Base-by-base conservation (phyloP, 352 stramenopile genomes). In the Pythium sp. region DNA sequence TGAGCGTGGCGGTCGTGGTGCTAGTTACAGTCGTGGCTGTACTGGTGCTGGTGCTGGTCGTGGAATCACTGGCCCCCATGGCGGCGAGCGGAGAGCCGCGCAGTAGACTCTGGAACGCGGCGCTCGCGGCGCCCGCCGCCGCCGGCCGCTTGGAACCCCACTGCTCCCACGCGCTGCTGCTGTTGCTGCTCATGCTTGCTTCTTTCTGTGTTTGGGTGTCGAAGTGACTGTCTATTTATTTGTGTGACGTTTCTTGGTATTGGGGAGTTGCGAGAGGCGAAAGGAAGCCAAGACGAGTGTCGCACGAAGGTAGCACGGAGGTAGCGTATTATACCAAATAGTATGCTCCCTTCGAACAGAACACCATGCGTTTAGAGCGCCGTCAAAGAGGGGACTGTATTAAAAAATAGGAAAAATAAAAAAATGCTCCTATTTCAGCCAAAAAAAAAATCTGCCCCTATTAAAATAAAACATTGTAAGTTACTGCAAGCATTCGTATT, bases 111-210 rank as follows among this genome's bases (percentile, higher is more conserved):
- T 88, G 72, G 65, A 92, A 87, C 0, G 77, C 81, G 46, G 64
- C 41, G 3, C 43, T 32, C 54, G 79, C 70, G 2, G 84, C 49
- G 15, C 64, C 71, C 54, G 70, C 64, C 9, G 62, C 63, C 43
- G 78, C 61, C 2, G 82, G 78, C 51, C 82, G 82, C 79, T 91
- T 92, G 61, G 72, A 72, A 36, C 80, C 84, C 84, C 84, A 92
- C 71, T 90, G 80, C 64, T 92, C 84, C 82, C 82, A 91, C 22
- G 84, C 82, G 62, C 81, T 89, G 65, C 8, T 43, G 49, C 14
- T 63, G 8, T 15, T 43, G 49, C 14, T 63, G 8, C 15, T 68
- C 30, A 43, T 60, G 28, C 6, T 58, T 18, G 26, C 22, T 60
- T n/a, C 26, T 60, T 58, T 32, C 28, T 18, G 28, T 46, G 34